Evolutionary conservation across 2,329 filamentous ascomycete genomes (phyloP).

Genomic region (Zalaria obscura): DNA sequence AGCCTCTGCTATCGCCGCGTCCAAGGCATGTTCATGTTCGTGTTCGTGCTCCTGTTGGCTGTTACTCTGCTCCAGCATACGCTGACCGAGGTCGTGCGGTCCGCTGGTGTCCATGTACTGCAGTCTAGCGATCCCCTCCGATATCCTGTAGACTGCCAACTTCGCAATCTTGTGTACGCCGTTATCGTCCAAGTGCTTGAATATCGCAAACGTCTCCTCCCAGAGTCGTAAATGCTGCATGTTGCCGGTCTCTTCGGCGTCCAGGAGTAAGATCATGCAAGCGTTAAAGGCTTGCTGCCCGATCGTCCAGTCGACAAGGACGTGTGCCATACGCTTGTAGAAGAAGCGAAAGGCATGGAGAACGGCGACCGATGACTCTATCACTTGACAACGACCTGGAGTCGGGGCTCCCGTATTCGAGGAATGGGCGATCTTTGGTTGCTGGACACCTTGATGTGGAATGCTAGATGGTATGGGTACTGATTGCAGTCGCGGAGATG

Average conservation of each 20-base stretch:
- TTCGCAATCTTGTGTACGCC: slow-evolving; percentile 30
- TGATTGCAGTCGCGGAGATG: neutral
- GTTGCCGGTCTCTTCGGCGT: slow-evolving; percentile 28
- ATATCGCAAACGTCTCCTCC: slow-evolving; percentile 26
- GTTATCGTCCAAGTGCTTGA: slow-evolving; percentile 26
- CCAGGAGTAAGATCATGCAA: slow-evolving; percentile 33
- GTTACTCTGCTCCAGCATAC: neutral
- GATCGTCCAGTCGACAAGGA: slow-evolving; percentile 33
- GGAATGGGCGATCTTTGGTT: slow-evolving; percentile 11
- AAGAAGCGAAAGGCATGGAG: slow-evolving; percentile 34
- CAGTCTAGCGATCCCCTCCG: slow-evolving; percentile 12
- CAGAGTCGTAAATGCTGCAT: slow-evolving; percentile 23
- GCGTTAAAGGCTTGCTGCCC: slow-evolving; percentile 37
- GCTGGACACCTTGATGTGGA: neutral
- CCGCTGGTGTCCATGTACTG: slow-evolving; percentile 6
- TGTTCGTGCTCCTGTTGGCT: neutral
- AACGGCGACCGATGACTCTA: slow-evolving; percentile 26
- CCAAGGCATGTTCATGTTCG: no score
- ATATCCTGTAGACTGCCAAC: slow-evolving; percentile 27
- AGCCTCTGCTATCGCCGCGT: no score
- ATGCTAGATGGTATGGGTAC: neutral
- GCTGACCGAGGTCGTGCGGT: neutral
- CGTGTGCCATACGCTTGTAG: slow-evolving; percentile 25
- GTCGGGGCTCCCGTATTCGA: neutral
- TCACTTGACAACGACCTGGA: slow-evolving; percentile 12